Conservation (phyloP, 2,329 filamentous ascomycete species). For the Phoma sp. region DNA sequence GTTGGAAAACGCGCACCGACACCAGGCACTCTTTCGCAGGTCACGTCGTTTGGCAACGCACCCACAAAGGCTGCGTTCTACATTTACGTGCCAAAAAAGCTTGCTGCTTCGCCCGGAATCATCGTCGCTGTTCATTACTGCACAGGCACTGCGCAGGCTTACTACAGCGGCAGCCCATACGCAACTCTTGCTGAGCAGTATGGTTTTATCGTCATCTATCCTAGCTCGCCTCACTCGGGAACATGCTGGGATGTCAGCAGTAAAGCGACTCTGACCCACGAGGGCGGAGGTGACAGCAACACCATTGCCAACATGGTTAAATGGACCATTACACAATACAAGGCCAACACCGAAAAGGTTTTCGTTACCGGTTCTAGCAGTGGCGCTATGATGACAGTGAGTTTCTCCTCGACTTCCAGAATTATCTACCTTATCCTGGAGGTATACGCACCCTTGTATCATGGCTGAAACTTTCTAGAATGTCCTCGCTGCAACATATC, state of each 20-base stretch:
- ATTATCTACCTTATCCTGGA: too few species aligned
- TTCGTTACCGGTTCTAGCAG: conserved; percentile 64
- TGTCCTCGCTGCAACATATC: conserved; percentile 61
- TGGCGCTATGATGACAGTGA: conserved; percentile 64
- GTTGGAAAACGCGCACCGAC: conserved; percentile 36
- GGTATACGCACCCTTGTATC: too few species aligned
- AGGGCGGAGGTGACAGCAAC: conserved; percentile 64
- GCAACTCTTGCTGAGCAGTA: conserved; percentile 61
- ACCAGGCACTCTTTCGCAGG: conserved; percentile 45
- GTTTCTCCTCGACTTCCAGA: conserved; percentile 1
- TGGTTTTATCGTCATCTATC: conserved; percentile 69
- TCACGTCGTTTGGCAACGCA: conserved; percentile 55
- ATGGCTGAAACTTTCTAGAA: too few species aligned
- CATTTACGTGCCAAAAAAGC: conserved; percentile 58
- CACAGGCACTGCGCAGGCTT: conserved; percentile 60
- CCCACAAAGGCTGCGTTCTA: conserved; percentile 60
- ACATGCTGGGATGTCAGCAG: conserved; percentile 68
- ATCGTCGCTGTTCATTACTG: conserved; percentile 66
- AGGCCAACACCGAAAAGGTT: conserved; percentile 59
- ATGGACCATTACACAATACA: conserved; percentile 61
- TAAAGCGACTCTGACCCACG: conserved; percentile 61
- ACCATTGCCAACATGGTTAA: conserved; percentile 67
- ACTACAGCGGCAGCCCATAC: conserved; percentile 61
- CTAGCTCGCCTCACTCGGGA: conserved; percentile 59
- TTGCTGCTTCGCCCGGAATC: conserved; percentile 57